These are phyloP conservation scores for Linnemannia exigua DNA, from an alignment of 192 early-diverging fungal species.

Conservation along the genomic window DNA sequence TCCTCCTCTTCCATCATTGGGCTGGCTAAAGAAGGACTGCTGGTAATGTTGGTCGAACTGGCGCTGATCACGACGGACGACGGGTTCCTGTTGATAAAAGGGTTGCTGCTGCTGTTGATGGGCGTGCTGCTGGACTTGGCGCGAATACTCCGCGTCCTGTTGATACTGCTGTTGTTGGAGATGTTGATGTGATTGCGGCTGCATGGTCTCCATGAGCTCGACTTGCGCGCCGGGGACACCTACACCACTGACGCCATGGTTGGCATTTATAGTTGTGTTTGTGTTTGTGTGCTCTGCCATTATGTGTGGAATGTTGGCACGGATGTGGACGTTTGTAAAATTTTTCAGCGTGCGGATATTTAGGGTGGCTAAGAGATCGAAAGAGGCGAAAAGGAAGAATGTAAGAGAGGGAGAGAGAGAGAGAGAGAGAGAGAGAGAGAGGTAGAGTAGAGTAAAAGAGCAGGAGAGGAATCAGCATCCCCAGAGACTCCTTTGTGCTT, in stretches of 20 bases:
- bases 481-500: not conserved
- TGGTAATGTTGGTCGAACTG: conserved; percentile 8
- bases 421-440: not conserved
- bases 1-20: not conserved
- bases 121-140: not conserved
- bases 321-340: not conserved
- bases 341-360: not conserved
- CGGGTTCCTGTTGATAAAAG: not conserved
- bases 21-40: conserved; percentile 21
- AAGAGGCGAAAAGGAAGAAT: not conserved
- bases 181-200: not conserved
- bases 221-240: conserved; percentile 18
- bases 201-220: conserved; percentile 14
- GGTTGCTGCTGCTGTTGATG: not conserved
- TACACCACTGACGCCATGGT: not conserved
- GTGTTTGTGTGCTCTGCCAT: not conserved
- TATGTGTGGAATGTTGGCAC: not conserved
- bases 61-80: not conserved
- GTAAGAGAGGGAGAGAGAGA: not conserved
- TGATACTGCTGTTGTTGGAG: not conserved
- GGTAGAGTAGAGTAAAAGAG: too few relatives aligned
- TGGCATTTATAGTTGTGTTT: not conserved
- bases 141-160: not conserved
- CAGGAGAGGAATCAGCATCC: too few relatives aligned
- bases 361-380: too few relatives aligned